These are phyloP conservation scores for Saccharomycopsis fibuligera DNA, from an alignment of 805 yeast species.

Conservation along the genomic window DNA sequence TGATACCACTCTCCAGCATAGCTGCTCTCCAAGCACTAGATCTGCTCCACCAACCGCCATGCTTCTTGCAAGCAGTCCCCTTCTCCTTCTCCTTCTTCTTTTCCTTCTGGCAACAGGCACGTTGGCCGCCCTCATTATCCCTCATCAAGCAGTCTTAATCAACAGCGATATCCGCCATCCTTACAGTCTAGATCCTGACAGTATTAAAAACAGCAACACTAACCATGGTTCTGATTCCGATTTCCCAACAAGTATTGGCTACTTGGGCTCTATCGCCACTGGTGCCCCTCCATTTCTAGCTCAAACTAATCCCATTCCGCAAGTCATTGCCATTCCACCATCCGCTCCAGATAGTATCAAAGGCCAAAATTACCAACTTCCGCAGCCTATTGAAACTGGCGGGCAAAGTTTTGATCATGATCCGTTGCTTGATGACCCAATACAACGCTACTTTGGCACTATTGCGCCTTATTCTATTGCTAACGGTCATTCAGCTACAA, in stretches of 20 bases:
- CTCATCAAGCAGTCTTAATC: no score
- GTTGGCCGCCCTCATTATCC: no score
- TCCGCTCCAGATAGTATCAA: not conserved
- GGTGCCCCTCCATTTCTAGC: constrained; percentile 17
- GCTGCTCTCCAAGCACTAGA: no score
- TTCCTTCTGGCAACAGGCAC: no score
- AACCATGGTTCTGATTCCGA: not conserved
- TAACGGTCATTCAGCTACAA: constrained; percentile 6
- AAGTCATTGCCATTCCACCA: constrained; percentile 6
- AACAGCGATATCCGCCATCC: no score
- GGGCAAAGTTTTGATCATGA: constrained; percentile 19
- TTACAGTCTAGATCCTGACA: no score
- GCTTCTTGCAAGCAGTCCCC: no score
- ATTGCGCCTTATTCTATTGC: constrained; percentile 19
- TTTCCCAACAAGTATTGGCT: constrained; percentile 18
- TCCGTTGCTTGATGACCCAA: constrained; percentile 7
- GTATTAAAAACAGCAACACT: no score
- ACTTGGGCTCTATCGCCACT: constrained; percentile 11
- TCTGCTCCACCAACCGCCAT: no score
- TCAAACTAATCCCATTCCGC: constrained; percentile 11
- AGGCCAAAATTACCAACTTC: constrained; percentile 8
- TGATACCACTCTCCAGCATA: no score
- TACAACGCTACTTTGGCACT: constrained; percentile 18
- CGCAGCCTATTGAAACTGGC: constrained; percentile 21
- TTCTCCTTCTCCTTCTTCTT: no score